Base-by-base conservation (phyloP, 345 rosid species). In the Murraya paniculata region DNA sequence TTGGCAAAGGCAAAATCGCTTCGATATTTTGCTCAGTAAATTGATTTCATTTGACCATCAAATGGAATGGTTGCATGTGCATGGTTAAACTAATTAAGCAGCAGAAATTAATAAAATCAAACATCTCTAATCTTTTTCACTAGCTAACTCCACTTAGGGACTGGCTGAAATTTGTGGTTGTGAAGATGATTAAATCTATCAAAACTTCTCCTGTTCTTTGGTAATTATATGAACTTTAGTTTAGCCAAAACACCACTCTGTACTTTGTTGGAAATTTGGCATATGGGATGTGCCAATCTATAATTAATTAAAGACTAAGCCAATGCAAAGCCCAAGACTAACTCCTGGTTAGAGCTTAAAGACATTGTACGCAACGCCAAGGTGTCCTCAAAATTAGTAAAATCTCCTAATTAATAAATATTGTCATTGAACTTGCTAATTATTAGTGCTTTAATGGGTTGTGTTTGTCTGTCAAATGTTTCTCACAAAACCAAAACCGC, bases 361-460 rank as follows among this genome's bases (percentile, higher is more conserved):
- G 84, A 76, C 84, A 73, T 78, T 60, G 38, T 7, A 18, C 73
- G 59, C 79, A 73, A 83, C 56, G 81, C 33, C 16, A 1, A 4
- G 25, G 59, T 9, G 60, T 67, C 84, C 83, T 86, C 74, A 84
- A 87, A 80, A 76, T 82, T 80, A 60, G 83, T 71, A 79, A 79
- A 76, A 58, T 21, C 25, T 68, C 53, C 11, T 2, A 31, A 79
- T 50, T 73, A 76, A 74, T 73, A 58, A 65, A 60, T 56, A 28
- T 2, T 72, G 64, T 41, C 58, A 75, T 55, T 68, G 58, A 57
- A 72, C 60, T 67, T 21, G 70, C 68, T 68, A 9, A 16, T 28
- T 5, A 59, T 39, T 35, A 41, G 88, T 85, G 90, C 84, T 88
- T 33, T 64, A 69, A 82, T 88, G 88, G 84, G 89, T 83, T 85